phyloP scores from a whole-genome alignment of 2,329 filamentous ascomycete species.

The Aureobasidium lini region DNA sequence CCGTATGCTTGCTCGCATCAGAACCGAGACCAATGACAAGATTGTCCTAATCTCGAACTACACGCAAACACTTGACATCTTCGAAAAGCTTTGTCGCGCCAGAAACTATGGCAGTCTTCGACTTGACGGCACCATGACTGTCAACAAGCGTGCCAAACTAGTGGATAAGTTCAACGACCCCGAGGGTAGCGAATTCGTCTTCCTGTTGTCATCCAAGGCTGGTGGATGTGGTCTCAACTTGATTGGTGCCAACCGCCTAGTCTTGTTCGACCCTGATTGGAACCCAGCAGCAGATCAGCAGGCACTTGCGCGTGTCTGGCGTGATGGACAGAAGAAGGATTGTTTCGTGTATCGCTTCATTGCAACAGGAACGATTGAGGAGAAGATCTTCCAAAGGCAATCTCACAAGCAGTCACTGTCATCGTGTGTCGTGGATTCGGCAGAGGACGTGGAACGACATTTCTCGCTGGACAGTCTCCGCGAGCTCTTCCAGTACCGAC shows the following conservation, averaged over 20 bases:
- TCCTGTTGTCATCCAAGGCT: conserved; percentile 92
- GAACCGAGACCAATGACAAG: conserved; percentile 95
- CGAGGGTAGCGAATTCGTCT: conserved; percentile 81
- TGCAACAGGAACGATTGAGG: conserved; percentile 92
- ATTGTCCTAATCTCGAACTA: conserved; percentile 99
- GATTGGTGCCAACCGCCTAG: conserved; percentile 86
- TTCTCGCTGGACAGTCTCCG: conserved; percentile 86
- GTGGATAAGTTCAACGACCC: conserved; percentile 98
- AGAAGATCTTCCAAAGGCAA: conserved; percentile 98
- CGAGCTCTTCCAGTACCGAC: conserved; percentile 89
- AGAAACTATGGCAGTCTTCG: conserved; percentile 79
- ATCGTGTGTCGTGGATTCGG: conserved; percentile 91
- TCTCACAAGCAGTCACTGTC: conserved; percentile 97
- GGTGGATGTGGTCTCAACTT: conserved; percentile 94
- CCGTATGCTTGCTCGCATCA: conserved; percentile 85
- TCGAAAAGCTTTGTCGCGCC: conserved; percentile 80
- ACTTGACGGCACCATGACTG: conserved; percentile 94
- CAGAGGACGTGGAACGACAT: conserved; percentile 93
- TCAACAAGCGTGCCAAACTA: conserved; percentile 92
- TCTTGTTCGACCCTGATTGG: conserved; percentile 92
- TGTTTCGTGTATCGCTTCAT: conserved; percentile 99
- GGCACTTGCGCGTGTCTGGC: conserved; percentile 93
- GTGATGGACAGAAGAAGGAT: conserved; percentile 97
- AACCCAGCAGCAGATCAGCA: conserved; percentile 97
- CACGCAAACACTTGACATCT: conserved; percentile 90